Percentiles rank a stretch among this genome's conserved stretches.
Evolutionary conservation across 306 rosid species (phyloP).

Genomic region (Notholithocarpus densiflorus): DNA sequence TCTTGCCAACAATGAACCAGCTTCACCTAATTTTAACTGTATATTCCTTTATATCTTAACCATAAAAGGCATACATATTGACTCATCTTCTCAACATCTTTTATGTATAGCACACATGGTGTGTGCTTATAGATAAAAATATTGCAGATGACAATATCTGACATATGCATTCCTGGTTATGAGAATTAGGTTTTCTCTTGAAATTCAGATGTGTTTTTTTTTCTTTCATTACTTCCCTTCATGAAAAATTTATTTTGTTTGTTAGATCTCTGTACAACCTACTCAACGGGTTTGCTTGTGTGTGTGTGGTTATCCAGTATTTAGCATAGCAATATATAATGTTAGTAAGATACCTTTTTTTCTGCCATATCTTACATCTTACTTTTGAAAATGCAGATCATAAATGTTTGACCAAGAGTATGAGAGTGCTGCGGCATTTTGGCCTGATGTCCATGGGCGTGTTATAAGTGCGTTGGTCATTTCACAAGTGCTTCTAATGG

Average conservation of each 20-base stretch:
- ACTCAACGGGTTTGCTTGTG: background rate
- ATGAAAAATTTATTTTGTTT: background rate
- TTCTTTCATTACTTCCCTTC: background rate
- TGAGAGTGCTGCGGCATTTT: conserved; percentile 93
- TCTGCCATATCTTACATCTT: conserved; percentile 11
- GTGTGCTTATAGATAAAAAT: too few relatives aligned
- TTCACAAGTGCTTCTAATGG: conserved; percentile 75
- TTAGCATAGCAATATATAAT: background rate
- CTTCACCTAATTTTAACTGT: too few relatives aligned
- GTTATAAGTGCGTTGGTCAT: conserved; percentile 59
- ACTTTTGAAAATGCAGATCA: conserved; percentile 62
- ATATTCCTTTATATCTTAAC: too few relatives aligned
- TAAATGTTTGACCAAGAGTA: conserved; percentile 92
- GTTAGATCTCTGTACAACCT: background rate
- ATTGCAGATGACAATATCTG: background rate
- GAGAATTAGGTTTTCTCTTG: background rate
- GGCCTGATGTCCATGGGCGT: conserved; percentile 97
- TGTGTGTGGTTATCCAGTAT: background rate
- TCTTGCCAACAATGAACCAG: too few relatives aligned
- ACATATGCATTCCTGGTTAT: background rate
- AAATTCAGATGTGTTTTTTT: background rate
- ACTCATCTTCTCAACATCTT: too few relatives aligned
- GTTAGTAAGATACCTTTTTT: background rate
- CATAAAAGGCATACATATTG: too few relatives aligned
- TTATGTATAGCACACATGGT: too few relatives aligned